These are phyloP conservation scores for Triticum aestivum DNA, from an alignment of 176 grass and related monocot species.

Conservation along the genomic window DNA sequence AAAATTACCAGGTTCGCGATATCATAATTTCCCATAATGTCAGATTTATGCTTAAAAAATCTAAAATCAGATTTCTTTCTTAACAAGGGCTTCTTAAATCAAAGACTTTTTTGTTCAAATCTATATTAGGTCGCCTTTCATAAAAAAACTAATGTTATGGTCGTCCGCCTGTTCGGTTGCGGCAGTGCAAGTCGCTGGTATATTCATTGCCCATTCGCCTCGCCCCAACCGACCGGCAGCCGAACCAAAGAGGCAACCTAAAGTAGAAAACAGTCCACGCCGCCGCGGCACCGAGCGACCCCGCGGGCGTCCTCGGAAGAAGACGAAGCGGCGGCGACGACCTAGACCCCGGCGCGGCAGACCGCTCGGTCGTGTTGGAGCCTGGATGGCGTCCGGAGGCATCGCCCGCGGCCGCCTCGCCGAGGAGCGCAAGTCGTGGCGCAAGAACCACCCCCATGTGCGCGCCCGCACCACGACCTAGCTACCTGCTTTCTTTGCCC, in stretches of 20 bases:
- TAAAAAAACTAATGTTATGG: too few relatives aligned
- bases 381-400: conserved; percentile 51
- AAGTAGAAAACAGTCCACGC: not conserved
- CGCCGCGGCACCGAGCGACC: not conserved
- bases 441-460: conserved; percentile 85
- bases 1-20: too few relatives aligned
- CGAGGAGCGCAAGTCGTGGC: conserved; percentile 86
- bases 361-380: not conserved
- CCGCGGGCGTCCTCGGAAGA: not conserved
- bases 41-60: too few relatives aligned
- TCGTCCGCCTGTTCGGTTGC: not conserved
- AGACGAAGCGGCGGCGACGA: not conserved
- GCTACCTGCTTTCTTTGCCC: not conserved
- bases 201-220: not conserved
- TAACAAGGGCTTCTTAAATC: too few relatives aligned
- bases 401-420: conserved; percentile 72
- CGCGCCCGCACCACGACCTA: not conserved
- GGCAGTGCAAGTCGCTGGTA: not conserved
- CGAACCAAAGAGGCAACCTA: not conserved
- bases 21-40: too few relatives aligned
- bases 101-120: too few relatives aligned
- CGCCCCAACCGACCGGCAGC: not conserved
- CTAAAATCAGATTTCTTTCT: too few relatives aligned
- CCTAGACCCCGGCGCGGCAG: not conserved
- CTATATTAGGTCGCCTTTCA: too few relatives aligned